Evolutionary conservation across 495 filamentous ascomycete genomes (phyloP).

Genomic region (Penicillium cinerascens): DNA sequence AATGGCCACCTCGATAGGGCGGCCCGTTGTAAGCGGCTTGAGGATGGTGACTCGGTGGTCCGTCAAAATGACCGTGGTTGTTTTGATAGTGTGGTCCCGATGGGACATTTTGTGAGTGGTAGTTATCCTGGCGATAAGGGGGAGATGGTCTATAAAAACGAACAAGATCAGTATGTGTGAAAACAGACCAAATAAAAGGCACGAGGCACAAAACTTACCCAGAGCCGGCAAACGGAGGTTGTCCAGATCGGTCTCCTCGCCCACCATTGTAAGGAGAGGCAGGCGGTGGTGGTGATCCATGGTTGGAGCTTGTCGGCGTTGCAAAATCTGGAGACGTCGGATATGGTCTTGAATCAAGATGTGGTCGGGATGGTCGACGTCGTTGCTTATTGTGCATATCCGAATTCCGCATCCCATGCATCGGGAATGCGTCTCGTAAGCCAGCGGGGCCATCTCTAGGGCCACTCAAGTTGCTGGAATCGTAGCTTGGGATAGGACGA

Average conservation of each 20-base stretch:
- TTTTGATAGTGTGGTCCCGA: constrained; percentile 55
- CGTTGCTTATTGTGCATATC: constrained; percentile 30
- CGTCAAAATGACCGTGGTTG: constrained; percentile 51
- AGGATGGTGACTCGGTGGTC: constrained; percentile 49
- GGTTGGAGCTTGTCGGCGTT: constrained; percentile 58
- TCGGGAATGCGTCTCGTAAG: constrained; percentile 32
- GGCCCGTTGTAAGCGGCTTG: constrained; percentile 41
- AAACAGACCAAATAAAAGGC: neutral
- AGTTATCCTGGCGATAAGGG: constrained; percentile 48
- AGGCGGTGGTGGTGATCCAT: constrained; percentile 62
- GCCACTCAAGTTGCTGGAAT: constrained; percentile 26
- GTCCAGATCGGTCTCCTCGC: constrained; percentile 56
- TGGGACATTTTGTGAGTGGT: constrained; percentile 37
- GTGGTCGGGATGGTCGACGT: constrained; percentile 30
- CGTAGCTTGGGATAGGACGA: constrained; percentile 34
- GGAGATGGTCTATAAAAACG: constrained; percentile 40
- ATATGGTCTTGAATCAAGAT: constrained; percentile 47
- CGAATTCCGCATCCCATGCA: constrained; percentile 34
- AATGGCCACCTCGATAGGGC: constrained; percentile 53
- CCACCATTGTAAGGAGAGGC: constrained; percentile 60
- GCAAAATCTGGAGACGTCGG: constrained; percentile 56
- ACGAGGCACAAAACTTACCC: constrained; percentile 44
- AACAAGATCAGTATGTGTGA: constrained; percentile 17
- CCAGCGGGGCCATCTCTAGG: constrained; percentile 19
- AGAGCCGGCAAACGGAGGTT: constrained; percentile 53